Percentiles rank a stretch among this genome's conserved stretches.
Evolutionary conservation across 169 alveolate species (phyloP).

Genomic region (Eimeria sp.): DNA sequence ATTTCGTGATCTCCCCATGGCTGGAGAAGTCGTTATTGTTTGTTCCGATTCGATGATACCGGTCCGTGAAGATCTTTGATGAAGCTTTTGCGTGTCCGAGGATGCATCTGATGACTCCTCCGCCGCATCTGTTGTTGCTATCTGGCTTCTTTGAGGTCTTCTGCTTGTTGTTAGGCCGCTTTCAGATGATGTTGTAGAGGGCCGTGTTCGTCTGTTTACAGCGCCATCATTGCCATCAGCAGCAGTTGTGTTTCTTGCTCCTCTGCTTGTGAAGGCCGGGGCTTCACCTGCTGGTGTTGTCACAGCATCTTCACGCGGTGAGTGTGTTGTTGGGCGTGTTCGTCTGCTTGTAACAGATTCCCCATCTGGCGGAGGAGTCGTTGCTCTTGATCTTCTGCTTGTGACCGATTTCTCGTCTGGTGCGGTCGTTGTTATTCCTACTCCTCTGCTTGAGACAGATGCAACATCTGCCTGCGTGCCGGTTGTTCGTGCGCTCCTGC

Average conservation of each 20-base stretch:
- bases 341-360: conserved; percentile 10
- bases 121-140: background rate
- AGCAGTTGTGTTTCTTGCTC: background rate
- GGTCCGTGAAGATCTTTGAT: background rate
- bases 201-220: background rate
- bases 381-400: background rate
- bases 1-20: background rate
- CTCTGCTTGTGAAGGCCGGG: background rate
- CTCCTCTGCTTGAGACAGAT: too few relatives aligned
- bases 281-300: background rate
- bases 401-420: background rate
- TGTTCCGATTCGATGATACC: background rate
- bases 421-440: background rate
- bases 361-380: background rate
- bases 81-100: too few relatives aligned
- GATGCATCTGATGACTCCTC: too few relatives aligned
- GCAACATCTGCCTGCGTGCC: too few relatives aligned
- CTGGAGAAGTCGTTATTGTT: background rate
- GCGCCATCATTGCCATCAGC: background rate
- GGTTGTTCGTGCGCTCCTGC: background rate
- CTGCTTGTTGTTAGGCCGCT: background rate
- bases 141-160: background rate
- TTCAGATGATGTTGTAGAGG: background rate
- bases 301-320: background rate
- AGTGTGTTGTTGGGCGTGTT: background rate